These are phyloP conservation scores for Neoarthrinium moseri DNA, from an alignment of 2,329 filamentous ascomycete species.

Conservation along the genomic window DNA sequence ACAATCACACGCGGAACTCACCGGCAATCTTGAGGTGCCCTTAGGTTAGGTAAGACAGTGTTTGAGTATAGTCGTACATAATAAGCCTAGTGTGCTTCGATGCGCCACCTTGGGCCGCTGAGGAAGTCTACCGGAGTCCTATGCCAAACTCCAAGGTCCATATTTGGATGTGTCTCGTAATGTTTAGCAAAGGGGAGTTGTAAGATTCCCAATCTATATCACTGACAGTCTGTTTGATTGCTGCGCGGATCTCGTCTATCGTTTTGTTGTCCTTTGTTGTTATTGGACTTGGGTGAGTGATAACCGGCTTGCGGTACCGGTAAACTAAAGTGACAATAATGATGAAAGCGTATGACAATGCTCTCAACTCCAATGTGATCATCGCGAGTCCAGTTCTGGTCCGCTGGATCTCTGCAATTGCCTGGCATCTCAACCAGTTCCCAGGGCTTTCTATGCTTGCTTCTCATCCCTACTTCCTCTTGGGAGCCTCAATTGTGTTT, in stretches of 20 bases:
- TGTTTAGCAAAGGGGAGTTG: neutral
- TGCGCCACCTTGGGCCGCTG: neutral
- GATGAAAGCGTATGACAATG: neutral
- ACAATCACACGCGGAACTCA: neutral
- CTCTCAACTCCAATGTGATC: neutral
- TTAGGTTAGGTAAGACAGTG: neutral
- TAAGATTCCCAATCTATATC: too few relatives aligned
- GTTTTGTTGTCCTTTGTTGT: neutral
- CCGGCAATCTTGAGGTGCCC: neutral
- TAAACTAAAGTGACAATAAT: neutral
- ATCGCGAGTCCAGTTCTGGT: neutral
- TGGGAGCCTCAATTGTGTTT: constrained; percentile 14
- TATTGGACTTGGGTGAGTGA: neutral
- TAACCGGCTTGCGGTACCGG: neutral
- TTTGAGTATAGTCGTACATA: neutral
- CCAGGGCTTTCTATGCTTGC: too few relatives aligned
- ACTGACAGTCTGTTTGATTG: neutral
- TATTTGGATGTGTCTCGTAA: neutral
- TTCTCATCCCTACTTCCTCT: too few relatives aligned
- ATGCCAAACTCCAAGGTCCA: neutral
- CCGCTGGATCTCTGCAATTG: neutral
- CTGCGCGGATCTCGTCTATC: neutral
- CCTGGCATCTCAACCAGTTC: too few relatives aligned
- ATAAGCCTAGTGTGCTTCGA: neutral
- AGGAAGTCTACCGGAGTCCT: neutral